Percentiles rank a stretch among this genome's conserved stretches.
These are phyloP conservation scores for Pseudonectria foliicola DNA, from an alignment of 2,329 filamentous ascomycete species.

Conservation along the genomic window DNA sequence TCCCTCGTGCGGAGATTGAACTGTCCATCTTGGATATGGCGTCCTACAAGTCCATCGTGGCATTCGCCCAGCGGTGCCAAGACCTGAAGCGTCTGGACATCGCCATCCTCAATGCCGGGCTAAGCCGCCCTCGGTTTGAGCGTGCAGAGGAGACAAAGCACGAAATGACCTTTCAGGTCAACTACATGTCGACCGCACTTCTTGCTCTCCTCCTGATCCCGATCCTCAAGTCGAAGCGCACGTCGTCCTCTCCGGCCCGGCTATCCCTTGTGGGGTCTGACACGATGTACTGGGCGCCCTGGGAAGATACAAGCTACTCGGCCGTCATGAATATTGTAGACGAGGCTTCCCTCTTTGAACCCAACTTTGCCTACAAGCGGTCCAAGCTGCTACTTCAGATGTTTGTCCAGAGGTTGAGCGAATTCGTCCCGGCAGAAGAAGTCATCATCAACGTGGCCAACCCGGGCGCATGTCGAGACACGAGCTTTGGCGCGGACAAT, in stretches of 20 bases:
- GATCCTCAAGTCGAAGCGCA: slow-evolving; percentile 21
- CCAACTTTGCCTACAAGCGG: slow-evolving; percentile 8
- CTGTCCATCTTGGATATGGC: slow-evolving; percentile 45
- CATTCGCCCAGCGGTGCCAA: slow-evolving; percentile 31
- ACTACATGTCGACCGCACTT: slow-evolving; percentile 30
- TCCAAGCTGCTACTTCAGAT: slow-evolving; percentile 29
- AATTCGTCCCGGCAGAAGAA: slow-evolving; percentile 30
- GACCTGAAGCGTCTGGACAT: slow-evolving; percentile 34
- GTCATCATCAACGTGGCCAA: slow-evolving; percentile 40
- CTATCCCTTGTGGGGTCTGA: slow-evolving; percentile 27
- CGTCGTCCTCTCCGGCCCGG: slow-evolving; percentile 9
- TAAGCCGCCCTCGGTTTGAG: slow-evolving; percentile 18
- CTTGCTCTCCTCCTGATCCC: slow-evolving; percentile 29
- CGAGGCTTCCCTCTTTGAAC: slow-evolving; percentile 12
- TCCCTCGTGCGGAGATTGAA: slow-evolving; percentile 31
- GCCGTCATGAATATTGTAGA: slow-evolving; percentile 14
- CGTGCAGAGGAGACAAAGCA: slow-evolving; percentile 27
- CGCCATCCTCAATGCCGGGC: slow-evolving; percentile 39
- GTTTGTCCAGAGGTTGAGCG: slow-evolving; percentile 30
- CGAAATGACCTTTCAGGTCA: slow-evolving; percentile 34
- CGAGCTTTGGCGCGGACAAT: slow-evolving; percentile 31
- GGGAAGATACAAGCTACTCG: slow-evolving; percentile 15
- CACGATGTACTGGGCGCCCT: slow-evolving; percentile 20
- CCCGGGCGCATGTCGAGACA: slow-evolving; percentile 38
- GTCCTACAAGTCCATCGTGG: slow-evolving; percentile 36